These are phyloP conservation scores for Gaeumannomyces sp. DNA, from an alignment of 2,329 filamentous ascomycete genomes.

Conservation along the genomic window DNA sequence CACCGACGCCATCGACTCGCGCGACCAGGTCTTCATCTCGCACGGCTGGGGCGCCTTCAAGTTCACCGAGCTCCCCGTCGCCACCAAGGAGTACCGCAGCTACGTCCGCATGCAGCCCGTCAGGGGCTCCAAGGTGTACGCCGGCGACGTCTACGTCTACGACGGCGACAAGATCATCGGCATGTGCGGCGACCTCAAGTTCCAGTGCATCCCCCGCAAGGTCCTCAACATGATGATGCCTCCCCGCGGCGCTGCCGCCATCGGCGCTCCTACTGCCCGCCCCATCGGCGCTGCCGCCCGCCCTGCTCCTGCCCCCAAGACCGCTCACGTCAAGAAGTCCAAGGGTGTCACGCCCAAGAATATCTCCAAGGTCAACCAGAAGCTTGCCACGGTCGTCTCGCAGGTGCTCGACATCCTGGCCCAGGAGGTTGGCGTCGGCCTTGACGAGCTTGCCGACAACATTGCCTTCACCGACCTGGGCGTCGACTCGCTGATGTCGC, in stretches of 20 bases:
- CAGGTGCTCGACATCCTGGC: constrained; percentile 48
- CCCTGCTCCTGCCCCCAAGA: constrained; percentile 21
- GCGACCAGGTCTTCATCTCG: constrained; percentile 51
- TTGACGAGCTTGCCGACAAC: constrained; percentile 50
- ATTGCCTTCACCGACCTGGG: constrained; percentile 52
- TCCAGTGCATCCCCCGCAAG: constrained; percentile 60
- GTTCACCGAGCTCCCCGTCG: constrained; percentile 39
- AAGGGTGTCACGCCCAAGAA: constrained; percentile 40
- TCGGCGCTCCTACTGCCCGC: constrained; percentile 27
- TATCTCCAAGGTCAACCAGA: constrained; percentile 44
- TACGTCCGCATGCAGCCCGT: constrained; percentile 54
- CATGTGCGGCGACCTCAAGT: constrained; percentile 51
- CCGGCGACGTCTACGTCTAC: constrained; percentile 49
- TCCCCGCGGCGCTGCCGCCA: constrained; percentile 41
- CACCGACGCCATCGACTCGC: constrained; percentile 48
- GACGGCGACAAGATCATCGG: constrained; percentile 45
- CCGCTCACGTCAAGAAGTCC: constrained; percentile 27
- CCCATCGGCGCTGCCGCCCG: constrained; percentile 30
- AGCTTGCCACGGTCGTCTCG: constrained; percentile 35
- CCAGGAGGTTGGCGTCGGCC: constrained; percentile 47
- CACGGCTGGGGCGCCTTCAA: constrained; percentile 52
- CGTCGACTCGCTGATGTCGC: constrained; percentile 55
- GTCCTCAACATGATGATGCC: constrained; percentile 62
- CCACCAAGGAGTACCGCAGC: constrained; percentile 43
- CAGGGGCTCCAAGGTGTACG: constrained; percentile 43